phyloP scores from a whole-genome alignment of 306 rosid genomes.

The Senna siamea region DNA sequence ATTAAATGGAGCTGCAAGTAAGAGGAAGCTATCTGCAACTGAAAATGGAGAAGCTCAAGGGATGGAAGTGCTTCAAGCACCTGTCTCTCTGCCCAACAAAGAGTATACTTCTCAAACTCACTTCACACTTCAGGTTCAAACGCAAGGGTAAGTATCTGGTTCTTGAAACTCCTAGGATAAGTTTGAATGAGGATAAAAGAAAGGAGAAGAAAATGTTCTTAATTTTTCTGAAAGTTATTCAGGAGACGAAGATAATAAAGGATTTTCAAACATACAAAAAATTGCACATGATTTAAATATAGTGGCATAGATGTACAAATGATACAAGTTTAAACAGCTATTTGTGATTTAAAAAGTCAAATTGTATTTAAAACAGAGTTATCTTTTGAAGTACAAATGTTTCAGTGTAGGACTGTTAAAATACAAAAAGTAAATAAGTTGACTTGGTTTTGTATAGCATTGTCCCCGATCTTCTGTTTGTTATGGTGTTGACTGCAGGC shows the following conservation, averaged over 20 bases:
- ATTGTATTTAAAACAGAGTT: too few species aligned
- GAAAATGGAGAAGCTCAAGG: conserved; percentile 61
- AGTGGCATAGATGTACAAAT: too few species aligned
- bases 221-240: too few species aligned
- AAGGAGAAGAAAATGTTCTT: not conserved
- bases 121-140: conserved; percentile 51
- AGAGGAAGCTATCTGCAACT: conserved; percentile 31
- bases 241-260: not conserved
- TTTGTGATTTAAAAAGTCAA: too few species aligned
- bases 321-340: too few species aligned
- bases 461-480: conserved; percentile 22
- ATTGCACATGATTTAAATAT: too few species aligned
- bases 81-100: conserved; percentile 56
- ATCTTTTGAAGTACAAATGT: too few species aligned
- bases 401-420: not conserved
- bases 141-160: conserved; percentile 52
- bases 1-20: conserved; percentile 45
- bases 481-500: conserved; percentile 48
- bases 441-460: conserved; percentile 17
- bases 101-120: conserved; percentile 48
- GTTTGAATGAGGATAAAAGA: not conserved
- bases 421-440: not conserved
- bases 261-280: not conserved
- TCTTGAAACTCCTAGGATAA: not conserved
- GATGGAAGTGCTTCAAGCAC: conserved; percentile 60